Evolutionary conservation across 2,329 filamentous ascomycete species (phyloP), one percentile per base, ranked within the genome.

Genomic region (Chrysoporthe deuterocubensis): DNA sequence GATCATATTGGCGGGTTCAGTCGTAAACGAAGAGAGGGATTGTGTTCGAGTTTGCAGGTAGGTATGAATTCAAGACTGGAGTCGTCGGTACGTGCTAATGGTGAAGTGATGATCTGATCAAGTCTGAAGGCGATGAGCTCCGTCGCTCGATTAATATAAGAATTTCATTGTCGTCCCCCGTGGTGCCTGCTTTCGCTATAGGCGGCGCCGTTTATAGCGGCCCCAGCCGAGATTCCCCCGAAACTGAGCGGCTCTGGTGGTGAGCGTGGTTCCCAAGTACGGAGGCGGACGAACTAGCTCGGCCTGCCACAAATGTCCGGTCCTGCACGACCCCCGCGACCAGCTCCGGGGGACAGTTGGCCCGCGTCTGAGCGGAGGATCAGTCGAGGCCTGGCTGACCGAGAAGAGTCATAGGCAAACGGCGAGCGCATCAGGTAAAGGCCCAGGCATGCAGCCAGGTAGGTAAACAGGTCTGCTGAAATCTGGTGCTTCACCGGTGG

Each of bases 1-100:
- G 69, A 81, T 77, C 67, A 69, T 67, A 18, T 64, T 69, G 64
- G 21, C 43, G 32, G 26, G 11, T 13, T 21, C 40, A 34, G n/a
- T 32, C 8, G 54, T 14, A 14, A 34, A 57, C 32, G 32, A n/a
- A 26, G 7, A 26, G 8, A 26, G 13, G 9, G 2, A 9, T 50
- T 34, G 56, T 62, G 43, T 4, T 62, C 13, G 6, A 21, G 11
- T 44, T 43, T 32, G n/a, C 26, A 26, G 26, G 26, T 26, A 26
- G 26, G 26, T 11, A 52, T 52, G 21, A 46, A n/a, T 1, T 46
- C 44, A 7, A 21, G 16, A 1, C 7, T 48, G 18, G 16, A n/a
- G 3, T 9, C 16, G n/a, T 7, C 2, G n/a, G 18, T 48, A 7
- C 0, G 18, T 48, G 16, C 26, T 9, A 13, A 21, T 14, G 5